These are phyloP conservation scores for Cryptococcus floricola DNA, from an alignment of 1,284 basidiomycete genomes.

Conservation along the genomic window DNA sequence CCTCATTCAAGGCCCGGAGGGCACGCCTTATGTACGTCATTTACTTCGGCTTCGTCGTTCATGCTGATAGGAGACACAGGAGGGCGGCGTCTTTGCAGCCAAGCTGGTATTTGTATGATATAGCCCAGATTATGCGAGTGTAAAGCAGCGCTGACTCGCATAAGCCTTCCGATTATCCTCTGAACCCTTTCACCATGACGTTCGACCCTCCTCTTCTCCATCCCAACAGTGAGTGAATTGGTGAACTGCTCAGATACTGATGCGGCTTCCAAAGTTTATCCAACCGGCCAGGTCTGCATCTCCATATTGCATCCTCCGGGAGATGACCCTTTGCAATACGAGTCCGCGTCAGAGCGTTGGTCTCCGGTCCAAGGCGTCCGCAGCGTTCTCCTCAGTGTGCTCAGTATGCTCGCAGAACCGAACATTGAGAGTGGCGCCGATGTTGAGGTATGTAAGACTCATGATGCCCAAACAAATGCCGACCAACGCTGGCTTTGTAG, in stretches of 20 bases:
- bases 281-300: slow-evolving; percentile 95
- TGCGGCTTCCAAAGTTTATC: slow-evolving; percentile 59
- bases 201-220: slow-evolving; percentile 97
- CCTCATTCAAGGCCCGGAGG: slow-evolving; percentile 91
- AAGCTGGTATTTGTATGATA: slow-evolving; percentile 81
- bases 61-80: slow-evolving; percentile 53
- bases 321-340: slow-evolving; percentile 69
- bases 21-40: slow-evolving; percentile 82
- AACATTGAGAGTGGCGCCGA: slow-evolving; percentile 98
- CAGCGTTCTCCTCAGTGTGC: slow-evolving; percentile 90
- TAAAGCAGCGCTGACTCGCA: not conserved
- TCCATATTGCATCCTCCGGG: slow-evolving; percentile 97
- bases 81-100: slow-evolving; percentile 94
- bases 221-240: slow-evolving; percentile 76
- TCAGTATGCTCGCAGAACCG: slow-evolving; percentile 99
- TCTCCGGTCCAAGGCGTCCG: slow-evolving; percentile 84
- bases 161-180: slow-evolving; percentile 84
- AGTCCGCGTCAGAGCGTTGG: slow-evolving; percentile 95
- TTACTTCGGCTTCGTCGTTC: not conserved
- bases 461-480: not conserved
- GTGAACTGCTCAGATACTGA: not conserved
- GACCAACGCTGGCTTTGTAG: slow-evolving; percentile 17
- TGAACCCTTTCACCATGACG: slow-evolving; percentile 97
- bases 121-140: not conserved
- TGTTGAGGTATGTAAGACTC: slow-evolving; percentile 60